Evolutionary conservation across 345 rosid genomes (phyloP), one percentile per base, ranked within the genome.

Genomic region (Eucalyptus pauciflora): DNA sequence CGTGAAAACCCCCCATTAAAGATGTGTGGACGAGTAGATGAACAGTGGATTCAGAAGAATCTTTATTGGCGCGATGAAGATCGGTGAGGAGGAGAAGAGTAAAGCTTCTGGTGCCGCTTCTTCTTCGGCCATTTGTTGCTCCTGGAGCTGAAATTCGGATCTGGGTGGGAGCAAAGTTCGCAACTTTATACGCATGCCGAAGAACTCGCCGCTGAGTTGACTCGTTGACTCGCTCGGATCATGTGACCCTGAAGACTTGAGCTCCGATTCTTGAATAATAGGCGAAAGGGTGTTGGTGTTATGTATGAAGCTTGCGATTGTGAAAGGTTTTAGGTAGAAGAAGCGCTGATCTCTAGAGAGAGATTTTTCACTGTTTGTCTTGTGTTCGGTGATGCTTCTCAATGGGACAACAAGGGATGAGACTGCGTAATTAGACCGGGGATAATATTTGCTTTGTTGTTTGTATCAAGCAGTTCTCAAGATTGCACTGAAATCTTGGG

Each of bases 301-400:
- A 17, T 86, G 87, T 50, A 13, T 52, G 64, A 33, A 86, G 87
- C 46, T 86, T 2, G 87, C 62, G 62, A 31, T 86, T 76, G 48
- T 76, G 48, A 86, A 10, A 48, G 67, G 49, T 76, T 20, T 41
- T 76, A 76, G 85, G 85, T 76, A 10, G 90, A 89, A 85, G 79
- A 93, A 93, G 95, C 94, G 94, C 95, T 94, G 94, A 95, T 96
- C 96, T 95, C 93, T 90, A 93, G 92, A 92, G 93, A 91, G 56
- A 76, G 86, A 56, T 90, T 88, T 90, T 94, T 50, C 85, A 69
- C 67, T 67, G 91, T 87, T 37, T 13, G 60, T 93, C 92, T 92
- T 93, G 96, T 93, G 95, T 92, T 95, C 92, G 94, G 92, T 90
- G 91, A 91, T 95, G 95, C 91, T 93, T 92, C 83, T 79, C 89